phyloP scores from a whole-genome alignment of 192 early-diverging fungal genomes.

The Funneliformis geosporum region DNA sequence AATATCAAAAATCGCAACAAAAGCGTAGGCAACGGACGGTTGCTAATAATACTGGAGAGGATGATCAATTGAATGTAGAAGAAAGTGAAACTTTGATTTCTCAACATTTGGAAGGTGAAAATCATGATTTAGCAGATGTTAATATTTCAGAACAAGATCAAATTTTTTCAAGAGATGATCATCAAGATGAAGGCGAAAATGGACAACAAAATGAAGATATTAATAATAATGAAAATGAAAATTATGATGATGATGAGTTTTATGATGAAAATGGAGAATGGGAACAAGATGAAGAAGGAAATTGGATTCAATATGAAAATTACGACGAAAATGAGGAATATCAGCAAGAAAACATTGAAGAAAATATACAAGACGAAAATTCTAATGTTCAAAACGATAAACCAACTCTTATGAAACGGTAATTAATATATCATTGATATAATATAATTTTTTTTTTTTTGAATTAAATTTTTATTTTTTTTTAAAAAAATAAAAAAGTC shows the following conservation, averaged over 20 bases:
- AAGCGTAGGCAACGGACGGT: not conserved
- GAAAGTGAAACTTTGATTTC: not conserved
- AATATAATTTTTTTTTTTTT: not conserved
- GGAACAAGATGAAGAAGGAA: not conserved
- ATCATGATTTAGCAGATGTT: not conserved
- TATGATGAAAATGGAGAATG: not conserved
- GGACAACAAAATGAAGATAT: not conserved
- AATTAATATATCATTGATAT: not conserved
- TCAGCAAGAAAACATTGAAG: not conserved
- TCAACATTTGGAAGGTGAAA: not conserved
- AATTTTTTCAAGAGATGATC: not conserved
- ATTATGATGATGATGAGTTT: slow-evolving; percentile 24
- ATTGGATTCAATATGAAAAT: not conserved
- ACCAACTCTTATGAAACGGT: slow-evolving; percentile 22
- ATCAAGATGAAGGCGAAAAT: not conserved
- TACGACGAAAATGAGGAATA: not conserved
- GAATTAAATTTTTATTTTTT: not conserved
- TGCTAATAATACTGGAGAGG: not conserved
- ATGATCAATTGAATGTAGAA: not conserved
- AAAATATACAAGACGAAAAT: not conserved
- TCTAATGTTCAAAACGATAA: not conserved
- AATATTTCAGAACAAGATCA: no score
- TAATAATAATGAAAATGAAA: slow-evolving; percentile 13
- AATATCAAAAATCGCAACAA: slow-evolving; percentile 23
- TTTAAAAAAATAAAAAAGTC: not conserved